Conservation (phyloP, 345 rosid genomes). For the Hibiscus mutabilis region DNA sequence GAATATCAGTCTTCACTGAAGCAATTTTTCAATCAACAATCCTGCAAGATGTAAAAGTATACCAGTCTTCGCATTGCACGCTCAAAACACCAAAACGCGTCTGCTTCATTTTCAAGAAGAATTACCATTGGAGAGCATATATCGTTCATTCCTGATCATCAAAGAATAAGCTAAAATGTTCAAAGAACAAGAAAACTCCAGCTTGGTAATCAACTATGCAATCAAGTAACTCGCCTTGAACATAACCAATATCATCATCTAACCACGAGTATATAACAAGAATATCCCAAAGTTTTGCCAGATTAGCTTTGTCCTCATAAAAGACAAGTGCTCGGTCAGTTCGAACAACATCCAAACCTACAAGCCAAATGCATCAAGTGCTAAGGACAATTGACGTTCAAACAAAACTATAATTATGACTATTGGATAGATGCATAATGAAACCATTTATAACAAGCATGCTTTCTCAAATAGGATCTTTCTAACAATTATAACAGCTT, state of each 20-base stretch:
- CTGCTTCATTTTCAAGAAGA: slow-evolving; percentile 88
- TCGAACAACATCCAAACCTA: slow-evolving; percentile 94
- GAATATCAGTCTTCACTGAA: neutral
- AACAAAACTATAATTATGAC: neutral
- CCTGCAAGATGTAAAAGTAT: slow-evolving; percentile 8
- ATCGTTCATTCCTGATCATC: slow-evolving; percentile 82
- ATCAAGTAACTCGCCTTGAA: slow-evolving; percentile 53
- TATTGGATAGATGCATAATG: neutral
- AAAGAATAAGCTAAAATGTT: slow-evolving; percentile 9
- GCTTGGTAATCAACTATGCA: neutral
- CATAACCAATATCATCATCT: slow-evolving; percentile 85
- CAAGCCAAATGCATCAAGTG: slow-evolving; percentile 13
- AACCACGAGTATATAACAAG: slow-evolving; percentile 85
- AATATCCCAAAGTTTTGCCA: slow-evolving; percentile 80
- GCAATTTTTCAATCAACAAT: neutral
- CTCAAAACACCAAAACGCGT: slow-evolving; percentile 97
- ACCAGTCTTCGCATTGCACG: slow-evolving; percentile 87
- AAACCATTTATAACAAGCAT: neutral
- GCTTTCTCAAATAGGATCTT: neutral
- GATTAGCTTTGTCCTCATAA: slow-evolving; percentile 62
- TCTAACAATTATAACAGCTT: neutral
- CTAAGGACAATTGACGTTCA: slow-evolving; percentile 4
- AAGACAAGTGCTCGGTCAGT: slow-evolving; percentile 77
- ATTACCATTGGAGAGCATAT: slow-evolving; percentile 90
- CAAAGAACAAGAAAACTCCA: neutral